Base-by-base conservation (phyloP, 257 asterid species). In the Penstemon eatonii region DNA sequence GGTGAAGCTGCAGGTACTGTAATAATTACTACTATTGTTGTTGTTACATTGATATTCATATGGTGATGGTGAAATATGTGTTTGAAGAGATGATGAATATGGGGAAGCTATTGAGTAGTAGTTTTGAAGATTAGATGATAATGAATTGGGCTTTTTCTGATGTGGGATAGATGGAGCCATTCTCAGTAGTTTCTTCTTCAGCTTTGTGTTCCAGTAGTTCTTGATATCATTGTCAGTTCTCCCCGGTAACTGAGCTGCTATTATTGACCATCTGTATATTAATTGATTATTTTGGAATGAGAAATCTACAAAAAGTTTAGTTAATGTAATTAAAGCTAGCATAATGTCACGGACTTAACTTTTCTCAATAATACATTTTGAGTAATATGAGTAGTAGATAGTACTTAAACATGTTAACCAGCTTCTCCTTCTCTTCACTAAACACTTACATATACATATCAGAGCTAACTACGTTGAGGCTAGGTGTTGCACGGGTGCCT, bases 141-240 rank as follows among this genome's bases (percentile, higher is more conserved):
- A 39, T 42, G 67, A 53, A 3, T 58, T 77, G 53, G 80, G 62
- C 25, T 52, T 68, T 70, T 65, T 71, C 0, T 76, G 87, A 19
- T 52, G 63, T 10, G 38, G 55, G 50, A 80, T 52, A n/a, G 79
- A 68, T 56, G 78, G 57, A 8, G 19, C 18, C 37, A 55, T 49
- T 33, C 79, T 73, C 50, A 78, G 61, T 38, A 86, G 65, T 65
- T 86, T 91, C 84, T 87, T 89, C 70, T 86, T 91, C 3, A 91
- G 97, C 85, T 89, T 91, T 0, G 96, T 91, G 90, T 91, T 91
- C 97, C 97, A 91, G 65, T 91, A 85, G 78, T 91, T 91, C 69
- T 91, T 91, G 64, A 91, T 91, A 36, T 91, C 97, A 45, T 91
- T 91, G 69, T 91, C 97, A 0, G 97, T 91, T 67, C 96, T 89